phyloP scores from a whole-genome alignment of 1,139 yeast species.

The Geotrichum reessii region DNA sequence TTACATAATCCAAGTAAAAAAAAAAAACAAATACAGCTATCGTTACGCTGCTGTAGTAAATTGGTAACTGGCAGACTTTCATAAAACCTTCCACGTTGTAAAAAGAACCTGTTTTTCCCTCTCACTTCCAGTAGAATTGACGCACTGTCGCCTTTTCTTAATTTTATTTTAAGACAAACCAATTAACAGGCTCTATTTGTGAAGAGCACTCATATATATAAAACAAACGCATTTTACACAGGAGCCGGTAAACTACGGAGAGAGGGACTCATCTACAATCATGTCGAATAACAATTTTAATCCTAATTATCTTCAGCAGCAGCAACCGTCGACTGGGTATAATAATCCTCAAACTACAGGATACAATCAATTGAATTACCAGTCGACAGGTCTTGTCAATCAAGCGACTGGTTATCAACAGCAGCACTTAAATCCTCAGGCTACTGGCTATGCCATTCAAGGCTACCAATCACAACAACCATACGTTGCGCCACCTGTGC shows the following conservation, averaged over 20 bases:
- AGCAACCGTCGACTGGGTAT: conserved; percentile 21
- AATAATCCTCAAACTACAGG: conserved; percentile 12
- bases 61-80: neutral
- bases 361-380: conserved; percentile 2
- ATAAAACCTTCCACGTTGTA: neutral
- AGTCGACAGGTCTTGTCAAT: neutral
- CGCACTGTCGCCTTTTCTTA: too few species aligned
- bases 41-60: neutral
- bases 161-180: neutral
- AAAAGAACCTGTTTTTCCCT: neutral
- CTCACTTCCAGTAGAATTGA: neutral
- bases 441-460: conserved; percentile 26
- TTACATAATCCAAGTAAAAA: neutral
- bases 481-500: conserved; percentile 15
- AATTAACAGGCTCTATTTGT: neutral
- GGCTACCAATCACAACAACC: conserved; percentile 9
- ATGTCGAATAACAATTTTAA: conserved; percentile 4
- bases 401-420: conserved; percentile 13
- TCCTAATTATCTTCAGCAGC: conserved; percentile 20
- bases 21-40: too few species aligned
- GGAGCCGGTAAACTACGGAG: neutral
- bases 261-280: conserved; percentile 3
- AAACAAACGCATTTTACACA: neutral
- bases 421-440: conserved; percentile 17
- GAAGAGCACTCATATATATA: neutral